Percentiles rank a stretch among this genome's conserved stretches.
These are phyloP conservation scores for Cutaneotrichosporon cavernicola DNA, from an alignment of 1,284 basidiomycete species.

Conservation along the genomic window DNA sequence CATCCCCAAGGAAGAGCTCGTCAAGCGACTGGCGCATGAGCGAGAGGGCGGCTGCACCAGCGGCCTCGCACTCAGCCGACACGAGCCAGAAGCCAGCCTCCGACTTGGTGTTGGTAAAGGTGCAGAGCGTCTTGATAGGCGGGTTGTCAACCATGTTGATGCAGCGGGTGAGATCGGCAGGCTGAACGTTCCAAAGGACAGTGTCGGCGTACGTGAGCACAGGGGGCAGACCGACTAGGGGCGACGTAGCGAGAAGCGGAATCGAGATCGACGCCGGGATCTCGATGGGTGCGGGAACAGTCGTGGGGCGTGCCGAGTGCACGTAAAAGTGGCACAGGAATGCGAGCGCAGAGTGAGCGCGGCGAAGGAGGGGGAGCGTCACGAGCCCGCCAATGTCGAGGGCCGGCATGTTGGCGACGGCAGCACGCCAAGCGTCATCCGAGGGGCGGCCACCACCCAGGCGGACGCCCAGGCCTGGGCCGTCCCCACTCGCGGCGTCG, in stretches of 20 bases:
- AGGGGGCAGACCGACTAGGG: constrained; percentile 78
- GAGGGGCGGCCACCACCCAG: constrained; percentile 58
- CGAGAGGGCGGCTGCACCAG: constrained; percentile 78
- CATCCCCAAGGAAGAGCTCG: constrained; percentile 85
- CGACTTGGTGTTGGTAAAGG: constrained; percentile 76
- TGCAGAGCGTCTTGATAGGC: constrained; percentile 60
- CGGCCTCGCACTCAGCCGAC: constrained; percentile 85
- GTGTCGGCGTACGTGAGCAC: constrained; percentile 90
- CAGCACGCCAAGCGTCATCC: constrained; percentile 64
- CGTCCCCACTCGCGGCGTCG: constrained; percentile 55
- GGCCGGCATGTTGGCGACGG: constrained; percentile 68
- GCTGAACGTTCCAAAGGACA: constrained; percentile 81
- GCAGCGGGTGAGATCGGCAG: constrained; percentile 59
- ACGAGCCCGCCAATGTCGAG: constrained; percentile 61
- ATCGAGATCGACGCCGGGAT: constrained; percentile 72
- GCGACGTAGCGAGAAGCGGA: constrained; percentile 74
- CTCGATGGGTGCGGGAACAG: constrained; percentile 26
- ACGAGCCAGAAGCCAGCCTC: constrained; percentile 88
- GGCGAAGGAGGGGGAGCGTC: constrained; percentile 64
- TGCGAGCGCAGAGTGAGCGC: constrained; percentile 79
- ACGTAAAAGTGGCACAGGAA: constrained; percentile 88
- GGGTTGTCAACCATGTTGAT: constrained; percentile 58
- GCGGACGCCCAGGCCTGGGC: constrained; percentile 57
- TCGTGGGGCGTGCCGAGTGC: constrained; percentile 59
- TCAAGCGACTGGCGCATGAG: constrained; percentile 87